Percentiles rank a stretch among this genome's conserved stretches.
Conservation (phyloP, 371 early-diverging fungal species). For the Rhizopus stolonifer region DNA sequence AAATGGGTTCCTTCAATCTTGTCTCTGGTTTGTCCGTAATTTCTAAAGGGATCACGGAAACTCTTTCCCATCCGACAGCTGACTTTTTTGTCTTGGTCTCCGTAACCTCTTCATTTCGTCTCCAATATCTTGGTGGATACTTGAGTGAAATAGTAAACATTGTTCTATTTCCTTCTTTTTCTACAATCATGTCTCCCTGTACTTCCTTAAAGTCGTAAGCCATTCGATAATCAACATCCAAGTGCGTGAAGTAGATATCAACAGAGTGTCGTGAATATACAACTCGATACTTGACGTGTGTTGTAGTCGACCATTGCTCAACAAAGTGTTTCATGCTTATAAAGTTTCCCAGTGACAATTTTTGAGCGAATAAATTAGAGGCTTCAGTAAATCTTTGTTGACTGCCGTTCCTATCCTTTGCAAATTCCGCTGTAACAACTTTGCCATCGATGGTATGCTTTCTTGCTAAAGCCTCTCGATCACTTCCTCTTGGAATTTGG, state of each 20-base stretch:
- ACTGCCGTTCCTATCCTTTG: not conserved
- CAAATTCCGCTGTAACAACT: not conserved
- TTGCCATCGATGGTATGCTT: not conserved
- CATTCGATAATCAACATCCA: conserved; percentile 25
- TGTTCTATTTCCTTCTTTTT: conserved; percentile 8
- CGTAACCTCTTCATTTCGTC: conserved; percentile 8
- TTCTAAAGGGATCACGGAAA: conserved; percentile 24
- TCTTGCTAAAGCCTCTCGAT: not conserved
- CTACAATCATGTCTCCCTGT: conserved; percentile 20
- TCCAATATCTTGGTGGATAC: conserved; percentile 36
- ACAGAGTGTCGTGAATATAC: conserved; percentile 28
- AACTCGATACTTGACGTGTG: conserved; percentile 3
- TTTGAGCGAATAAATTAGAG: not conserved
- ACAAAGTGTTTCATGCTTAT: conserved; percentile 9
- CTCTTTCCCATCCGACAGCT: conserved; percentile 29
- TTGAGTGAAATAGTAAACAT: conserved; percentile 32
- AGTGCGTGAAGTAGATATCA: conserved; percentile 28
- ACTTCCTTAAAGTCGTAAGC: conserved; percentile 40
- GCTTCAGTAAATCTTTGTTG: not conserved
- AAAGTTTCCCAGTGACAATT: conserved; percentile 14
- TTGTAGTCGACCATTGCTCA: conserved; percentile 12
- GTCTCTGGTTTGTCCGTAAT: not conserved
- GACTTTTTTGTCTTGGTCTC: conserved; percentile 2
- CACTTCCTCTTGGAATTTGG: not conserved
- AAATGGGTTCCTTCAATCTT: conserved; percentile 8